phyloP scores from a whole-genome alignment of 257 asterid genomes.

The Scutellaria minor region DNA sequence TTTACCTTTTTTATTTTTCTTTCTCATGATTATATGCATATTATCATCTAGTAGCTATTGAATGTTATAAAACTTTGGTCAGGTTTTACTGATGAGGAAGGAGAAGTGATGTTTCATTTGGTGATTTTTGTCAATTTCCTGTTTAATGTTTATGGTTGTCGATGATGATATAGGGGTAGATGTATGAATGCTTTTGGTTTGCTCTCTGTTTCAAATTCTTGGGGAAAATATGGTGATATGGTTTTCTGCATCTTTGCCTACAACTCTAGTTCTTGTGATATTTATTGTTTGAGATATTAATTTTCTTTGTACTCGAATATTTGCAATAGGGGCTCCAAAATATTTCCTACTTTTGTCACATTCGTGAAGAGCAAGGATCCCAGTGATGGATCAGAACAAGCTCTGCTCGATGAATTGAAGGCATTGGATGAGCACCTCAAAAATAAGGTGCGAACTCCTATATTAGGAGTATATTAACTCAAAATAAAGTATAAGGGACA shows the following conservation, averaged over 20 bases:
- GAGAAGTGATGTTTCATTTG: slow-evolving; percentile 1
- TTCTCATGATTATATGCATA: neutral
- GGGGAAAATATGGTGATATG: neutral
- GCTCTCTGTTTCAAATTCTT: neutral
- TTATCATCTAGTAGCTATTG: neutral
- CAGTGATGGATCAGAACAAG: slow-evolving; percentile 69
- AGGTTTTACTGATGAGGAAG: slow-evolving; percentile 14
- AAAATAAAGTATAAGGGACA: neutral
- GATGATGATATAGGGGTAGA: slow-evolving; percentile 12
- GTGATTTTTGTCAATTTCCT: neutral
- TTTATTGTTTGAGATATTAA: neutral
- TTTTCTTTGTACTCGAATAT: neutral
- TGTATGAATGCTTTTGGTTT: neutral
- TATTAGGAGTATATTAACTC: neutral
- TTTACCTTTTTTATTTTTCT: slow-evolving; percentile 1
- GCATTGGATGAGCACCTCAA: slow-evolving; percentile 76
- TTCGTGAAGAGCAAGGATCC: slow-evolving; percentile 80
- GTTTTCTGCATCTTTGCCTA: neutral
- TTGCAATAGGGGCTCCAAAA: slow-evolving; percentile 61
- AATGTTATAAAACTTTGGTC: neutral
- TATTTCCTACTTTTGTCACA: slow-evolving; percentile 60
- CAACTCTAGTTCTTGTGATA: neutral
- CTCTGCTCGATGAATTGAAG: slow-evolving; percentile 59
- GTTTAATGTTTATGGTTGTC: slow-evolving; percentile 1
- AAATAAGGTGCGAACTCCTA: slow-evolving; percentile 51